Evolutionary conservation across 768 basidiomycete species (phyloP).

Genomic region (Psilocybe sp.): DNA sequence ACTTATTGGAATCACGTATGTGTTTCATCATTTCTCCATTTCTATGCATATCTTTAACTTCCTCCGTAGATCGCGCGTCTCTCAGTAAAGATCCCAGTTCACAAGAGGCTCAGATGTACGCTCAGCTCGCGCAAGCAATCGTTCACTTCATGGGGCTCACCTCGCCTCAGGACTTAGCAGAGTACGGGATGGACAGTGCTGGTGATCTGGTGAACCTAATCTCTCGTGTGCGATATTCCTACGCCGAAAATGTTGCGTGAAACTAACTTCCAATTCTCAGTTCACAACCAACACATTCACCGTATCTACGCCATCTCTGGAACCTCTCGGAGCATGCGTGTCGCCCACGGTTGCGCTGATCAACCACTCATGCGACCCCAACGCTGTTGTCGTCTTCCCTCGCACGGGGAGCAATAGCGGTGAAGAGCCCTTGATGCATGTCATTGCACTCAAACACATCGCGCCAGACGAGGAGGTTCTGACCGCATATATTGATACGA

Average conservation of each 20-base stretch:
- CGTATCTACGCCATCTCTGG: constrained; percentile 71
- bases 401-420: constrained; percentile 31
- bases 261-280: constrained; percentile 35
- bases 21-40: constrained; percentile 5
- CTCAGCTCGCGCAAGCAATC: constrained; percentile 71
- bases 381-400: constrained; percentile 92
- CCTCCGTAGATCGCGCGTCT: constrained; percentile 50
- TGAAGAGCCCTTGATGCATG: constrained; percentile 64
- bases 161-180: constrained; percentile 55
- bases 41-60: background rate
- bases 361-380: constrained; percentile 88
- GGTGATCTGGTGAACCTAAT: constrained; percentile 68
- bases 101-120: constrained; percentile 51
- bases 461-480: constrained; percentile 69
- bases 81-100: constrained; percentile 35
- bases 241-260: background rate
- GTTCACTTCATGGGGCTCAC: constrained; percentile 66
- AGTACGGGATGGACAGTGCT: constrained; percentile 54
- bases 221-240: constrained; percentile 52
- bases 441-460: constrained; percentile 71
- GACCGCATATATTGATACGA: constrained; percentile 85
- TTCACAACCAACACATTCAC: constrained; percentile 93
- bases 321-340: constrained; percentile 81
- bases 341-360: constrained; percentile 77
- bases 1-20: constrained; percentile 76